Base-by-base conservation (phyloP, 2,329 filamentous ascomycete genomes). In the Pseudogymnoascus sp. region DNA sequence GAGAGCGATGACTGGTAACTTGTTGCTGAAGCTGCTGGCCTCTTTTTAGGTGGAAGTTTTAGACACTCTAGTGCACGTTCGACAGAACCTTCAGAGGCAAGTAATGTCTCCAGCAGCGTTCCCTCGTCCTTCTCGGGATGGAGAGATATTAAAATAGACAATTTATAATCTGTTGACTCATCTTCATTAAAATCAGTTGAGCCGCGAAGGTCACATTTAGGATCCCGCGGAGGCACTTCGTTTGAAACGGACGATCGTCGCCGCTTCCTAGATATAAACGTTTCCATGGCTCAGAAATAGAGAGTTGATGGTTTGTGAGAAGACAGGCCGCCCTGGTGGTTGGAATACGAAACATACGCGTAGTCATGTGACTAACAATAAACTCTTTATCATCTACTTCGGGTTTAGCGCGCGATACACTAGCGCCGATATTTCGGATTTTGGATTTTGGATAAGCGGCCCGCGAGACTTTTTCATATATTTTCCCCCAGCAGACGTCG, bases 101-200 rank as follows among this genome's bases (percentile, higher is more conserved):
- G 78, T 0, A 97, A 80, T 5, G 91, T 78, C 67, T 97, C 93
- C 0, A 99, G 81, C 0, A 97, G 79, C 0, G 81, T 79, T 37
- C 88, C 84, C 56, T 89, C 86, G 6, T 85, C 80, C 3, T 87
- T 67, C 0, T 79, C 72, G 0, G 90, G 85, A 67, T 92, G 83
- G 0, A 97, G 77, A 0, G 95, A 97, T 1, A 88, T 84, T 2
- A 99, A 78, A 1, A 96, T 79, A 1, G 92, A 92, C 12, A 99
- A 77, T 72, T 97, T 97, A 69, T 96, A 80, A 66, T 97, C 95
- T 0, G 95, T 99, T 1, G 89, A 87, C 56, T 96, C 90, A 14
- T 92, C 85, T 14, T 86, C 83, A n/a, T 74, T 72, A 6, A 49
- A 49, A 49, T 49, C 43, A 49, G 43, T n/a, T 49, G n/a, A 28